Base-by-base conservation (phyloP, 1,284 basidiomycete species). In the Ceratobasidium sp. region DNA sequence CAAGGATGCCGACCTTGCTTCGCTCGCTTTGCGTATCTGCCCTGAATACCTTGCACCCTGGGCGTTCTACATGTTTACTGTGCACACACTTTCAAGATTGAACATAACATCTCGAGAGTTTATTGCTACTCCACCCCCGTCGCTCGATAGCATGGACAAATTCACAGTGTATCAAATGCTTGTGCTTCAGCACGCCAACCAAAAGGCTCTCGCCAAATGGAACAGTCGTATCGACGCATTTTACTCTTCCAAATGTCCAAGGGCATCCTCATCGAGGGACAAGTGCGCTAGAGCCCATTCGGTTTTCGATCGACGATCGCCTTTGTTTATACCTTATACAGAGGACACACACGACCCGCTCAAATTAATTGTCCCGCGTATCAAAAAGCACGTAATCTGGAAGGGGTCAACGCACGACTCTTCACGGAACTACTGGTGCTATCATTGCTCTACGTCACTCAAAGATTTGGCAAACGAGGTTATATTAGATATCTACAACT, bases 1-100 rank as follows among this genome's bases (percentile, higher is more conserved):
- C n/a, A 52, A 56, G 6, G n/a, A 40, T 8, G 49, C 22, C 22
- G 29, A 13, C 9, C 51, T 68, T 15, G 49, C 66, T 54, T 37
- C 37, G 9, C 22, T 34, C 15, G 66, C 37, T 19, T 54, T 68
- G 8, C 66, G 34, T 25, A 32, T 56, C 37, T 49, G 66, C 40
- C 34, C 66, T 2, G 37, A 68, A n/a, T 37, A 52, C 9, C 66
- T 68, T 37, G 51, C 49, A n/a, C 66, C 66, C 34, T 68, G 66
- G 66, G 66, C 51, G 17, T 68, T 68, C 51, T 68, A 68, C 25
- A 51, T 15, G 15, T 8, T 68, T 13, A 37, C 49, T 5, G 34
- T 54, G n/a, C 66, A 52, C 19, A 40, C 37, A 15, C n/a, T 68
- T 37, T 34, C 66, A 34, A 40, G n/a, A 17, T 52, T 68, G 11